These are phyloP conservation scores for Penicillium fimorum DNA, from an alignment of 495 filamentous ascomycete genomes.

Conservation along the genomic window DNA sequence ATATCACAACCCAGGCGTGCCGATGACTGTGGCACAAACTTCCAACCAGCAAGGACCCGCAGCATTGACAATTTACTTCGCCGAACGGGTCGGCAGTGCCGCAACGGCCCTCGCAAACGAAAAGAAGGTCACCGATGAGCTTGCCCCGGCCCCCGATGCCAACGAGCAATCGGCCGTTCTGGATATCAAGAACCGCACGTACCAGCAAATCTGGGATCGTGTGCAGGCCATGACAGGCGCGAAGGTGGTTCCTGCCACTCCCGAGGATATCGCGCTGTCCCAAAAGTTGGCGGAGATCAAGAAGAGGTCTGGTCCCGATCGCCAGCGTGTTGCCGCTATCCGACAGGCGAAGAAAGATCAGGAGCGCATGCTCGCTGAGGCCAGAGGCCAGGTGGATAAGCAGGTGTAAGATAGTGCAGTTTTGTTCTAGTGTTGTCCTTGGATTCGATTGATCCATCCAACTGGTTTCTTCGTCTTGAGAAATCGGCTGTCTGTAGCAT, in stretches of 20 bases:
- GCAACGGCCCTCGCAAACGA: conserved; percentile 26
- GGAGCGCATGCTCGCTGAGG: conserved; percentile 62
- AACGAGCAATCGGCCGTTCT: conserved; percentile 37
- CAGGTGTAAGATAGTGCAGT: conserved; percentile 25
- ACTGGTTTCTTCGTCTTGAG: conserved; percentile 12
- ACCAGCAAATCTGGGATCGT: conserved; percentile 61
- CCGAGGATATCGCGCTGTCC: conserved; percentile 60
- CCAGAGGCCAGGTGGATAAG: conserved; percentile 47
- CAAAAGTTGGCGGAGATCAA: conserved; percentile 57
- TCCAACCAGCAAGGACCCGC: conserved; percentile 50
- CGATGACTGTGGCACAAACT: conserved; percentile 76
- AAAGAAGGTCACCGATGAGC: conserved; percentile 30
- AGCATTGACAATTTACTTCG: conserved; percentile 78
- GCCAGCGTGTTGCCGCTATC: conserved; percentile 52
- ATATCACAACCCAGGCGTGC: conserved; percentile 84
- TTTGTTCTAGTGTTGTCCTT: conserved; percentile 17
- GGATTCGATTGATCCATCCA: conserved; percentile 15
- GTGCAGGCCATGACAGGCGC: conserved; percentile 71
- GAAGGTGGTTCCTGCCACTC: conserved; percentile 53
- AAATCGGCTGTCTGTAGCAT: conserved; percentile 39
- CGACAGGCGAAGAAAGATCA: conserved; percentile 60
- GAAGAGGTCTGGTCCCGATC: conserved; percentile 52
- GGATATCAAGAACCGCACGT: conserved; percentile 37
- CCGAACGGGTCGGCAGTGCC: conserved; percentile 37
- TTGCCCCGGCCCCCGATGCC: conserved; percentile 35